phyloP scores from a whole-genome alignment of 2,329 filamentous ascomycete genomes.

The Graphilbum fragrans region DNA sequence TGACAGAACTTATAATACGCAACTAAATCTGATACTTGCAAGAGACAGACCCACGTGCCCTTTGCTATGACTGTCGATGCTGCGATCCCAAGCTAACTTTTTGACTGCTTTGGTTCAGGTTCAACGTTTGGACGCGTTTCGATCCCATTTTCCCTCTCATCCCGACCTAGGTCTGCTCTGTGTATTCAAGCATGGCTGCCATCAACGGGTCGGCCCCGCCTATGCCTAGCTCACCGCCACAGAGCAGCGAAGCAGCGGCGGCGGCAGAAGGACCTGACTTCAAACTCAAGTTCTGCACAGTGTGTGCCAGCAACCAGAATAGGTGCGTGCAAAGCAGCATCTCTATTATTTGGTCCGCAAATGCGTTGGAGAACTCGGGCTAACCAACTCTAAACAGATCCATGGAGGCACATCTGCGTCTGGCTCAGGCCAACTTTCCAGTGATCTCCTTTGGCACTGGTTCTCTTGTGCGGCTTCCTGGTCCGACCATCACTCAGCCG shows the following conservation, averaged over 20 bases:
- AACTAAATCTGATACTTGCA: conserved; percentile 13
- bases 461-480: conserved; percentile 83
- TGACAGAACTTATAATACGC: conserved; percentile 34
- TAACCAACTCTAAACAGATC: conserved; percentile 39
- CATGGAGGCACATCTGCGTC: conserved; percentile 98
- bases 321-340: conserved; percentile 39
- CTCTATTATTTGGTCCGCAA: too few species aligned
- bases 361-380: too few species aligned
- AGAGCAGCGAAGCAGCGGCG: conserved; percentile 34
- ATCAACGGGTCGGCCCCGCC: not conserved
- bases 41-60: not conserved
- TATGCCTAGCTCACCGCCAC: not conserved
- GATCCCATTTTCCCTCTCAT: not conserved
- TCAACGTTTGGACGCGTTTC: not conserved
- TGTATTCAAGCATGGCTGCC: conserved; percentile 3
- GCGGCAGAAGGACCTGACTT: conserved; percentile 55
- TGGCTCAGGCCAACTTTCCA: conserved; percentile 79
- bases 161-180: too few species aligned
- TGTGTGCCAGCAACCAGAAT: conserved; percentile 98
- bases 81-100: not conserved
- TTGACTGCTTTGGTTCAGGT: not conserved
- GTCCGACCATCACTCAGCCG: conserved; percentile 80
- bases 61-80: not conserved
- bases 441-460: conserved; percentile 97
- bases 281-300: conserved; percentile 93